Base-by-base conservation (phyloP, 495 filamentous ascomycete genomes). In the Penicillium pulvis region DNA sequence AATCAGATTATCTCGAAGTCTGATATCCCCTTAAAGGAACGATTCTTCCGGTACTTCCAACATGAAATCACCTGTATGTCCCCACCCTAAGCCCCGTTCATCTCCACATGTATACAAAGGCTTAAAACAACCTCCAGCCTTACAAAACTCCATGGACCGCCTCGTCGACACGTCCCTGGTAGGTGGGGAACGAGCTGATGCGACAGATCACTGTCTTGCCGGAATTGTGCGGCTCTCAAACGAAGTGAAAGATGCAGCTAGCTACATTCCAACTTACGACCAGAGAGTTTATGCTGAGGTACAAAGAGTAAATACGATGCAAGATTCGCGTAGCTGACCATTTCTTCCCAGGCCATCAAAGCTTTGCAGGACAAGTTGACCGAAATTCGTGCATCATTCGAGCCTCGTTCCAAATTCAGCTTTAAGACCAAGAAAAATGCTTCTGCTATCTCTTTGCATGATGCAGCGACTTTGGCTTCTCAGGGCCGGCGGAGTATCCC, bases 21-120 rank as follows among this genome's bases (percentile, higher is more conserved):
- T 0, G 76, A 82, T 51, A 74, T 79, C 6, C 71, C 74, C 8
- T 68, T 86, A 46, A 92, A 91, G 51, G 87, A 90, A 63, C 81
- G 81, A 9, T 93, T 95, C 78, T 90, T 91, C 69, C 85, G 85
- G 59, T 86, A 89, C 68, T 94, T 93, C 61, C 87, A 89, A 57
- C 80, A 85, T 70, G 83, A 87, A 70, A 85, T 88, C 59, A 85
- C 83, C 14, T 80, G 90, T 91, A 79, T 63, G 66, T 19, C 5
- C 28, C 30, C 33, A 56, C n/a, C 11, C 35, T 7, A 11, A 8
- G 4, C 11, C 41, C 19, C 3, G 16, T 0, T 23, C 20, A 11
- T 9, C 39, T 24, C 20, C 16, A 16, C 1, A 17, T 8, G 17
- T 6, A 17, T 3, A 11, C 3, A 6, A 17, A 14, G 19, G 30